These are phyloP conservation scores for Septoria linicola DNA, from an alignment of 2,329 filamentous ascomycete genomes.

Conservation along the genomic window DNA sequence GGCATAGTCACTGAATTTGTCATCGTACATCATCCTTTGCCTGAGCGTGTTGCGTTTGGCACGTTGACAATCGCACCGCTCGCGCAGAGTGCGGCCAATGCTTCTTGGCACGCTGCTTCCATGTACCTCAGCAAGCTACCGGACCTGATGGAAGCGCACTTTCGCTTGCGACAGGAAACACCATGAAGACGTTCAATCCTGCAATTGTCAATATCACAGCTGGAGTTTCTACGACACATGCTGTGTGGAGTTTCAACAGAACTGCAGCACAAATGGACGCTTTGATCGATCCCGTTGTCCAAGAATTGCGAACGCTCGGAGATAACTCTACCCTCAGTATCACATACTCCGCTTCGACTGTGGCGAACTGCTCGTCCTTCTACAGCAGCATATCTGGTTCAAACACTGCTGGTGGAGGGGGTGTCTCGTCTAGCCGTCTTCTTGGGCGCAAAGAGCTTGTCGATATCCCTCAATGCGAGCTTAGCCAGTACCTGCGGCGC, in stretches of 20 bases:
- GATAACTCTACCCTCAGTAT: constrained; percentile 14
- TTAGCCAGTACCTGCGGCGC: constrained; percentile 21
- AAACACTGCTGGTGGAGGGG: constrained; percentile 35
- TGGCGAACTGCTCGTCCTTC: constrained; percentile 31
- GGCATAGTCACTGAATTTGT: constrained; percentile 52
- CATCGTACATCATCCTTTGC: constrained; percentile 35
- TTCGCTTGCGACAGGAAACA: constrained; percentile 18
- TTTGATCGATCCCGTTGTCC: constrained; percentile 24
- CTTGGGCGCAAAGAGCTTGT: constrained; percentile 37
- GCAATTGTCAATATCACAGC: constrained; percentile 35
- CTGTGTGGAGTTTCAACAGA: constrained; percentile 35
- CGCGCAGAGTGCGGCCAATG: constrained; percentile 34
- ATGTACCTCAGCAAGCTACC: constrained; percentile 30
- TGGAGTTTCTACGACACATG: constrained; percentile 31
- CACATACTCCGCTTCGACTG: constrained; percentile 25
- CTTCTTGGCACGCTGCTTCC: constrained; percentile 39
- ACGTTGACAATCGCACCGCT: constrained; percentile 20
- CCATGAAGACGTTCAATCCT: constrained; percentile 36
- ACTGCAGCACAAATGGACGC: constrained; percentile 23
- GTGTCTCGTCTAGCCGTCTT: constrained; percentile 39
- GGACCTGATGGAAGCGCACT: constrained; percentile 38
- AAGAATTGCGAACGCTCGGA: constrained; percentile 11
- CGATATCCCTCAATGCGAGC: constrained; percentile 15
- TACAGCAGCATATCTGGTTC: constrained; percentile 33
- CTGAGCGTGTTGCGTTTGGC: constrained; percentile 17